phyloP scores from a whole-genome alignment of 1,284 basidiomycete genomes.

The Malassezia sp. region DNA sequence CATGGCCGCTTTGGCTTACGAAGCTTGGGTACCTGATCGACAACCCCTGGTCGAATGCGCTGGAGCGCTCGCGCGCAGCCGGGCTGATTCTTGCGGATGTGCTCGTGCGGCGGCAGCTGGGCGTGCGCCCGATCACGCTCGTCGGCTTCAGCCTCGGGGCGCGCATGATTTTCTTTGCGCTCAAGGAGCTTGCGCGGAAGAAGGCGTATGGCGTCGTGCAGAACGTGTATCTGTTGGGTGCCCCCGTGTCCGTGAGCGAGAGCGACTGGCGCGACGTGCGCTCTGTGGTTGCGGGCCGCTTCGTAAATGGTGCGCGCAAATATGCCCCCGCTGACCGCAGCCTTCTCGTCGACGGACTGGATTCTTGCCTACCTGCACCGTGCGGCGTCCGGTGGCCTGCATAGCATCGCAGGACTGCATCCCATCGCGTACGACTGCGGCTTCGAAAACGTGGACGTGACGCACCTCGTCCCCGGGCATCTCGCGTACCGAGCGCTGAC shows the following conservation, averaged over 20 bases:
- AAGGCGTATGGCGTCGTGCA: conserved; percentile 44
- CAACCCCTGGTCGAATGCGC: conserved; percentile 46
- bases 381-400: conserved; percentile 42
- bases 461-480: conserved; percentile 41
- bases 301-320: conserved; percentile 40
- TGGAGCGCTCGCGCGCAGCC: conserved; percentile 37
- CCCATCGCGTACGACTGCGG: conserved; percentile 39
- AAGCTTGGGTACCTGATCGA: conserved; percentile 46
- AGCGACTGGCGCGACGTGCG: conserved; percentile 37
- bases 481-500: conserved; percentile 41
- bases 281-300: conserved; percentile 38
- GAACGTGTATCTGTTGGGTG: conserved; percentile 45
- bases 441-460: conserved; percentile 45
- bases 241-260: conserved; percentile 39
- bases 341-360: conserved; percentile 44
- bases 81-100: conserved; percentile 45
- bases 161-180: conserved; percentile 42
- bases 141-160: conserved; percentile 45
- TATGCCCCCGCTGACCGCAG: conserved; percentile 1
- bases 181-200: conserved; percentile 35
- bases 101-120: conserved; percentile 35
- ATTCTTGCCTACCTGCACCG: conserved; percentile 44
- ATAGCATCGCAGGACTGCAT: conserved; percentile 41
- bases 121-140: conserved; percentile 44
- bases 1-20: conserved; percentile 45